Conservation (phyloP, 2,329 filamentous ascomycete species). For the Cladosporium sp. region DNA sequence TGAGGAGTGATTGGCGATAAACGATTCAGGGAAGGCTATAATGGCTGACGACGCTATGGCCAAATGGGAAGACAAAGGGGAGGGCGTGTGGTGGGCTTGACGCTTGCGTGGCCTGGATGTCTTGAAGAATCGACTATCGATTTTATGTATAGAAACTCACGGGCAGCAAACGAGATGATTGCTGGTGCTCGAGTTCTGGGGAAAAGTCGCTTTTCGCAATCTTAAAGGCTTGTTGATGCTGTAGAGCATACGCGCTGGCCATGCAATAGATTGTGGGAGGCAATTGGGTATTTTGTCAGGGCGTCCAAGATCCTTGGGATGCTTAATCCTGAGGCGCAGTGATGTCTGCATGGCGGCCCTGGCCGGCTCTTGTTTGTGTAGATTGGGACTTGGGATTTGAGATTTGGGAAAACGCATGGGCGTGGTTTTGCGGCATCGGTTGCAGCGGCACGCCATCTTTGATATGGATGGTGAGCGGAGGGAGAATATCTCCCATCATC, state of each 20-base stretch:
- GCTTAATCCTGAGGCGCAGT: background rate
- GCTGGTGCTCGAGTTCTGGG: background rate
- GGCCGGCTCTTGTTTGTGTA: too few relatives aligned
- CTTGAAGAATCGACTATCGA: constrained; percentile 1
- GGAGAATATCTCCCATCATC: too few relatives aligned
- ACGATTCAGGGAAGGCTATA: background rate
- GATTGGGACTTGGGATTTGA: too few relatives aligned
- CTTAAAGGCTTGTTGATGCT: background rate
- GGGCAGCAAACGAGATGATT: too few relatives aligned
- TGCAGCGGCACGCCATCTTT: too few relatives aligned
- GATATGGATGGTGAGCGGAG: too few relatives aligned
- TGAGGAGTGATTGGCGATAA: background rate
- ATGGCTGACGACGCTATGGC: constrained; percentile 2
- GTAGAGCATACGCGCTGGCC: background rate
- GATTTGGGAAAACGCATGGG: too few relatives aligned
- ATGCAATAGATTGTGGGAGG: background rate
- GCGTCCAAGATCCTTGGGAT: background rate
- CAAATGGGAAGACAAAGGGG: background rate
- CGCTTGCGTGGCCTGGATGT: constrained; percentile 4
- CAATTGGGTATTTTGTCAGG: background rate
- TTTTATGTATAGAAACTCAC: background rate
- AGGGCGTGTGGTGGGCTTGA: background rate
- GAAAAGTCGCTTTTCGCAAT: background rate
- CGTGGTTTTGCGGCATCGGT: too few relatives aligned
- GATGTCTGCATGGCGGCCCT: too few relatives aligned